Evolutionary conservation across 208 protist genomes (phyloP).

Genomic region (Leishmania gerbilli): DNA sequence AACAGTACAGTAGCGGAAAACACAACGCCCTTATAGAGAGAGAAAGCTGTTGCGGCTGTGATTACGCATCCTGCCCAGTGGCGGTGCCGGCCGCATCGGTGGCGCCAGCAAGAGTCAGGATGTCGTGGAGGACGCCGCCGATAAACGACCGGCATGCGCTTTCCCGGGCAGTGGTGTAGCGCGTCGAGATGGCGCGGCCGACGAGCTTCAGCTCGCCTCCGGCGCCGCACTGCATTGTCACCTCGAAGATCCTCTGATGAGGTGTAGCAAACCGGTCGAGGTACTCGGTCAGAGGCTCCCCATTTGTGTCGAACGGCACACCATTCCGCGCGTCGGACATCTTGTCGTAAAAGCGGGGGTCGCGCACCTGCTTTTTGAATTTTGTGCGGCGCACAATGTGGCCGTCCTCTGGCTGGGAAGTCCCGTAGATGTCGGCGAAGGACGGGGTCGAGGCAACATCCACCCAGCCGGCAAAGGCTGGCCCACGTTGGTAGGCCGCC

Average conservation of each 20-base stretch:
- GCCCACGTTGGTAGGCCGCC: constrained; percentile 42
- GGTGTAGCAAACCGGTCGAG: constrained; percentile 50
- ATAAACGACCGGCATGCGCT: constrained; percentile 68
- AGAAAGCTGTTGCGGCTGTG: neutral
- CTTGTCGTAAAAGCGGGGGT: constrained; percentile 82
- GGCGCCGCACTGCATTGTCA: constrained; percentile 53
- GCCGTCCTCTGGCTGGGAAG: constrained; percentile 59
- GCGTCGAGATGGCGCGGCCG: constrained; percentile 55
- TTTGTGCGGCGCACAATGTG: constrained; percentile 49
- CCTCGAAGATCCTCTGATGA: constrained; percentile 77
- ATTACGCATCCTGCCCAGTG: neutral
- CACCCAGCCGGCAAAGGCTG: constrained; percentile 53
- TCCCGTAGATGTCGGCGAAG: constrained; percentile 71
- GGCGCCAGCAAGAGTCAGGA: constrained; percentile 14
- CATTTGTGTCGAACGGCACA: constrained; percentile 70
- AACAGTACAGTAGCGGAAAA: neutral
- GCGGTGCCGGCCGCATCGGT: neutral
- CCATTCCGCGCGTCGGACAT: constrained; percentile 77
- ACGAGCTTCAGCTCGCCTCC: constrained; percentile 38
- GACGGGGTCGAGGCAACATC: constrained; percentile 38
- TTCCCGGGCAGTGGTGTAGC: constrained; percentile 74
- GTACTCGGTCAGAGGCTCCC: constrained; percentile 45
- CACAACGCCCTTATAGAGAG: neutral
- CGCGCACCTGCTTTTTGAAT: constrained; percentile 67
- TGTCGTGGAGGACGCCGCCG: constrained; percentile 58